phyloP scores from a whole-genome alignment of 2,329 filamentous ascomycete species.

The Xylariaceae sp. region DNA sequence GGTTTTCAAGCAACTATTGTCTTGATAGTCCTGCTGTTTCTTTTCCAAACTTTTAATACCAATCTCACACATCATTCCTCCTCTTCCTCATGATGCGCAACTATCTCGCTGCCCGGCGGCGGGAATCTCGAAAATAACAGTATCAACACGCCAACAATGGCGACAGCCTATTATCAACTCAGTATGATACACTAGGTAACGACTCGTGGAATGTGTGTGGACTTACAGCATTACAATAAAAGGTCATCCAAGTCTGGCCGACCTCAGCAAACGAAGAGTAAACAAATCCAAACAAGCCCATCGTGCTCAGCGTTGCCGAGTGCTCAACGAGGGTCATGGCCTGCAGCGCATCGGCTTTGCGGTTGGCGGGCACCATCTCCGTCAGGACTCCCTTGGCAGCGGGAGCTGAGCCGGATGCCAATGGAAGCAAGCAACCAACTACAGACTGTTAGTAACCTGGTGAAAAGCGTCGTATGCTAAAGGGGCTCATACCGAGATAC shows the following conservation, averaged over 20 bases:
- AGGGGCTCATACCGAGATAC: slow-evolving; percentile 22
- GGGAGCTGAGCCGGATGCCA: slow-evolving; percentile 26
- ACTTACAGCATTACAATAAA: slow-evolving; percentile 27
- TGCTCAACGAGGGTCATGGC: slow-evolving; percentile 26
- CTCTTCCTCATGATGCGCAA: slow-evolving; percentile 3
- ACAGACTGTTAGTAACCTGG: background rate
- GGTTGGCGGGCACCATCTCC: slow-evolving; percentile 24
- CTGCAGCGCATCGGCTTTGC: slow-evolving; percentile 23
- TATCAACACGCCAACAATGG: slow-evolving; percentile 20
- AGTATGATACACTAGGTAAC: background rate
- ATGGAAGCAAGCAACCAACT: slow-evolving; percentile 25
- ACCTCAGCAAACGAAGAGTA: slow-evolving; percentile 23
- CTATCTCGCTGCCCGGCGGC: slow-evolving; percentile 20
- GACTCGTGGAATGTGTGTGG: no score
- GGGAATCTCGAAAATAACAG: slow-evolving; percentile 24
- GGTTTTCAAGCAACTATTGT: background rate
- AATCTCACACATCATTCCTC: slow-evolving; percentile 1
- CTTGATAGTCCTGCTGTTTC: background rate
- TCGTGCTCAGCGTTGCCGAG: slow-evolving; percentile 20
- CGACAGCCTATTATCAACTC: slow-evolving; percentile 20
- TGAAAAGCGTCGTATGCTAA: background rate
- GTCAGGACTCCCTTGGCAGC: slow-evolving; percentile 26
- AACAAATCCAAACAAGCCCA: slow-evolving; percentile 26
- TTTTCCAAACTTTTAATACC: background rate
- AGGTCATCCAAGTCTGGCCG: slow-evolving; percentile 24